Base-by-base conservation (phyloP, 139 green algal species). In the Micromonas pusilla region DNA sequence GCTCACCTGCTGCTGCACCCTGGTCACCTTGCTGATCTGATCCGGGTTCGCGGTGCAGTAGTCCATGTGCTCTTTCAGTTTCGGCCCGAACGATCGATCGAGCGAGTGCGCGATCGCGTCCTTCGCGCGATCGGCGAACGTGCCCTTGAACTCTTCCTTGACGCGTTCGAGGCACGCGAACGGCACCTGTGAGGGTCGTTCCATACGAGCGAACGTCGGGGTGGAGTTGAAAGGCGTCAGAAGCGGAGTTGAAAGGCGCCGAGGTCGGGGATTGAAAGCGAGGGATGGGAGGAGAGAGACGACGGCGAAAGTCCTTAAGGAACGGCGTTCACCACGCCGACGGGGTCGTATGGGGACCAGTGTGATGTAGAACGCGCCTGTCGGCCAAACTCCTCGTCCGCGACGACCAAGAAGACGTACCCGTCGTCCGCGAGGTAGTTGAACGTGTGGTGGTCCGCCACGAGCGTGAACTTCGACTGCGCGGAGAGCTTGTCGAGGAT, bases 151-250 rank as follows among this genome's bases (percentile, higher is more conserved):
- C 37, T 84, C 80, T 20, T 86, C 84, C 38, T 82, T 75, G 26
- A 96, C 82, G 0, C 88, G 84, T 39, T 97, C 91, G 67, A 98
- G 79, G 77, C 96, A 97, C 25, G 91, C 92, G 87, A 97, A 97
- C 0, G 93, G 74, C 3, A 98, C 91, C 32, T n/a, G n/a, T n/a
- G n/a, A n/a, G n/a, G n/a, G n/a, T n/a, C n/a, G n/a, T n/a, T n/a
- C n/a, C n/a, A n/a, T n/a, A n/a, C n/a, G n/a, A n/a, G n/a, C n/a
- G n/a, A n/a, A n/a, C n/a, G n/a, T n/a, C n/a, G n/a, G n/a, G n/a
- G n/a, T n/a, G n/a, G n/a, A n/a, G n/a, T n/a, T n/a, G n/a, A n/a
- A n/a, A n/a, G n/a, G n/a, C n/a, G n/a, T n/a, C n/a, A n/a, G n/a
- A n/a, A n/a, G n/a, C n/a, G n/a, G n/a, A n/a, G n/a, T n/a, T n/a